Percentiles rank a stretch among this genome's conserved stretches.
Conservation (phyloP, 495 filamentous ascomycete species). For the Aspergillus sclerotiicarbonarius region DNA sequence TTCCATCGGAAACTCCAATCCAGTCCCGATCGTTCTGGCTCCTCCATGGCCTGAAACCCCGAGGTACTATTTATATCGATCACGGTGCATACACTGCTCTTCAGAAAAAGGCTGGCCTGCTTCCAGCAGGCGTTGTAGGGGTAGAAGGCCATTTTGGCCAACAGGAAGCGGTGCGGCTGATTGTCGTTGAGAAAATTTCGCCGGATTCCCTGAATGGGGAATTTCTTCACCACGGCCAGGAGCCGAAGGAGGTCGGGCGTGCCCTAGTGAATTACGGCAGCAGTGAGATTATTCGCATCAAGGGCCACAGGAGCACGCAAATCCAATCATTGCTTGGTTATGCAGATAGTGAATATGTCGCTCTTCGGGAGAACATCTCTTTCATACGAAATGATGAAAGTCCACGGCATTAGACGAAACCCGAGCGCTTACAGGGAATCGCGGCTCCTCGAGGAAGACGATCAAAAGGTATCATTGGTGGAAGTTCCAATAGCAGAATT, state of each 20-base stretch:
- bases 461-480: not conserved
- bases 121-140: slow-evolving; percentile 86
- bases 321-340: slow-evolving; percentile 81
- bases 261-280: slow-evolving; percentile 94
- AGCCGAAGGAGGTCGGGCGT: slow-evolving; percentile 77
- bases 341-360: slow-evolving; percentile 93
- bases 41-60: slow-evolving; percentile 86
- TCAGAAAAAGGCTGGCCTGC: slow-evolving; percentile 75
- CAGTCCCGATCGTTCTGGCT: slow-evolving; percentile 96
- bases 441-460: not conserved
- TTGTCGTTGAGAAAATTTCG: slow-evolving; percentile 63
- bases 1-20: slow-evolving; percentile 81
- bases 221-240: slow-evolving; percentile 41
- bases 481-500: too few relatives aligned
- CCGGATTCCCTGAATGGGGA: slow-evolving; percentile 41
- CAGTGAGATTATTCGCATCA: slow-evolving; percentile 76
- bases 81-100: slow-evolving; percentile 80
- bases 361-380: slow-evolving; percentile 82
- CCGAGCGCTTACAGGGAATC: not conserved
- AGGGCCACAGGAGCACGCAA: slow-evolving; percentile 76
- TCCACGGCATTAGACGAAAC: slow-evolving; percentile 1
- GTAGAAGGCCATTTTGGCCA: slow-evolving; percentile 85
- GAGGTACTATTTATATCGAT: slow-evolving; percentile 91
- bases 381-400: slow-evolving; percentile 53
- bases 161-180: slow-evolving; percentile 84